Percentiles rank a stretch among this genome's conserved stretches.
phyloP scores from a whole-genome alignment of 768 basidiomycete genomes.

The Epithele typhae region DNA sequence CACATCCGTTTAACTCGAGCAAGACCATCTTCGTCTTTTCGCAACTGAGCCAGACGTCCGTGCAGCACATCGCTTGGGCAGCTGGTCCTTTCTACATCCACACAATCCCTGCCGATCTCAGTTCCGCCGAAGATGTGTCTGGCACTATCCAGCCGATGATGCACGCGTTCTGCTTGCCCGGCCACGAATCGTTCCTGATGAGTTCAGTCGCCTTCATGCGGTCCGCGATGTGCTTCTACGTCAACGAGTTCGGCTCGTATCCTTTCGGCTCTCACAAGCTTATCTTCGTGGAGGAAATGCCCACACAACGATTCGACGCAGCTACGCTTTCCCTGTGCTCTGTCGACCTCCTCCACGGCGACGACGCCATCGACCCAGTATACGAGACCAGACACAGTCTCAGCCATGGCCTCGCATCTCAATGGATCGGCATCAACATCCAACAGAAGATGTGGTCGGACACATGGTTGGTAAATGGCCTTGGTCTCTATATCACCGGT shows the following conservation, averaged over 20 bases:
- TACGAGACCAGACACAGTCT: slow-evolving; percentile 85
- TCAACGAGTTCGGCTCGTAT: slow-evolving; percentile 90
- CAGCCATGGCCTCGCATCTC: slow-evolving; percentile 85
- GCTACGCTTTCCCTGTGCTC: slow-evolving; percentile 80
- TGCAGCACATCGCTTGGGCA: slow-evolving; percentile 95
- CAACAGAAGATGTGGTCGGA: slow-evolving; percentile 92
- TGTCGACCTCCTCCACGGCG: slow-evolving; percentile 79
- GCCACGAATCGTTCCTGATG: slow-evolving; percentile 68
- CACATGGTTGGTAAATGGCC: slow-evolving; percentile 93
- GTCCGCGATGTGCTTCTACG: slow-evolving; percentile 88
- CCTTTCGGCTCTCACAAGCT: slow-evolving; percentile 94
- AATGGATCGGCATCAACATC: slow-evolving; percentile 97
- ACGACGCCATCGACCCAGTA: slow-evolving; percentile 89
- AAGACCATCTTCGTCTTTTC: slow-evolving; percentile 94
- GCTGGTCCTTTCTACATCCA: slow-evolving; percentile 90
- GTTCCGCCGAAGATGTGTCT: slow-evolving; percentile 54
- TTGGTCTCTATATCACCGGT: slow-evolving; percentile 86
- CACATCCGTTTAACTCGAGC: slow-evolving; percentile 89
- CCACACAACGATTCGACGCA: slow-evolving; percentile 76
- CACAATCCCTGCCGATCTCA: slow-evolving; percentile 59
- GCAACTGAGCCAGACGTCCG: slow-evolving; percentile 81
- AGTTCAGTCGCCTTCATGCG: slow-evolving; percentile 75
- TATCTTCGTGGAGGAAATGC: slow-evolving; percentile 89
- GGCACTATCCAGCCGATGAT: slow-evolving; percentile 69
- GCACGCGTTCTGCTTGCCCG: slow-evolving; percentile 91